Evolutionary conservation across 1,139 yeast genomes (phyloP), one percentile per base, ranked within the genome.

Genomic region (Scheffersomyces titani): DNA sequence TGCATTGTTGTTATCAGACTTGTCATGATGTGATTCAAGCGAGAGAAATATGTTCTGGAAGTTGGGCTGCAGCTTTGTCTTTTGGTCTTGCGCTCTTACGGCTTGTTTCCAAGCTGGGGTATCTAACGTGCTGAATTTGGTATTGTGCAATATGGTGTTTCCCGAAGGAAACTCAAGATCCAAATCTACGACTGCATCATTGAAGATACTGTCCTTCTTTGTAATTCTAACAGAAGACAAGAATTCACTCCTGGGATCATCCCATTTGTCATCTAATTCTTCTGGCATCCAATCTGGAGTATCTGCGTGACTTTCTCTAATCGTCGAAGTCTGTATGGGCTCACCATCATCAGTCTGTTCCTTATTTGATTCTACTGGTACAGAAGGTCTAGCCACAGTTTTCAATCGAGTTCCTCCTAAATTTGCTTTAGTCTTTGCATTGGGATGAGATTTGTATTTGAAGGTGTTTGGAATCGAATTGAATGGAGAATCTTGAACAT

Each of bases 231-330:
- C 79, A 1, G 79, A 73, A 9, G 76, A 71, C 18, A 62, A 60
- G 52, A 73, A 68, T 44, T 72, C 75, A 3, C 55, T 54, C 19
- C 49, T 45, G 30, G 30, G 54, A 18, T 54, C 59, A 6, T 59
- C 66, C 83, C 83, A 79, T 59, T 71, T 71, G 18, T 74, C 81
- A 48, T 68, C 66, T 53, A 80, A 68, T 51, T 70, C 81, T 6
- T 70, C 59, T 0, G 83, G 83, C 82, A 80, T 78, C 83, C 83
- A 79, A 40, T 73, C 75, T 0, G 83, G 82, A 0, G 82, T 77
- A 11, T 46, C 49, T 13, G 13, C 22, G 22, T 46, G n/a, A n/a
- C 6, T 46, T 19, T 46, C 22, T 40, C 58, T 58, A n/a, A 65
- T 49, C n/a, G 70, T 64, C 19, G 69, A 65, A 0, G 68, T 65